Conservation (phyloP, 208 protist species). For the Vickermania ingenoplastis region DNA sequence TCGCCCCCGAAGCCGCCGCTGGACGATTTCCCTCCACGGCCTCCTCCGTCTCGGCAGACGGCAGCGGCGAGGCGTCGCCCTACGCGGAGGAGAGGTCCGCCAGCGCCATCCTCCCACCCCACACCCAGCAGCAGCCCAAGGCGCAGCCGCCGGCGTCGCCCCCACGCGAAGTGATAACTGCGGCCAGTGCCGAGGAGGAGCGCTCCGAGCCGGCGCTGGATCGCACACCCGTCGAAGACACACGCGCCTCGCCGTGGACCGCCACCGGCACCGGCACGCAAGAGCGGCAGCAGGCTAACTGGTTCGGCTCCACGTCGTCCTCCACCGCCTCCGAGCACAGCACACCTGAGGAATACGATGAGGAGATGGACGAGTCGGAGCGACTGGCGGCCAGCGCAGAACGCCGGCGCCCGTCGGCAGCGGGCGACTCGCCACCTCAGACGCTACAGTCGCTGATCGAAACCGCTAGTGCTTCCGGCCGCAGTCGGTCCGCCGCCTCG, state of each 20-base stretch:
- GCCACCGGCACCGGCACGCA: too few species aligned
- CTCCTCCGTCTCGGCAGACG: neutral
- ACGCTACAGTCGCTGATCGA: conserved; percentile 4
- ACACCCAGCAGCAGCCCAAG: too few species aligned
- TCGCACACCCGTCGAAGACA: too few species aligned
- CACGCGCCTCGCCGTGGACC: neutral
- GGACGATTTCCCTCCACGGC: neutral
- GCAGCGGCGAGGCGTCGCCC: neutral
- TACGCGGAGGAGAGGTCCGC: neutral
- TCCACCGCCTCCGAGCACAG: neutral
- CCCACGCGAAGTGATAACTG: too few species aligned
- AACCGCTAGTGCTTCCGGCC: neutral
- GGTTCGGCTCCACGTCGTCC: neutral
- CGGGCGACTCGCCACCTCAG: neutral
- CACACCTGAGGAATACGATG: neutral
- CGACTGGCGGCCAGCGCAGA: neutral
- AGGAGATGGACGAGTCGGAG: neutral
- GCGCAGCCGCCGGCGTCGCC: too few species aligned
- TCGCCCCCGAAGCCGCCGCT: neutral
- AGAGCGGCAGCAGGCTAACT: neutral
- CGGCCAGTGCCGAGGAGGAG: too few species aligned
- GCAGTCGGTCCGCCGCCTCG: neutral
- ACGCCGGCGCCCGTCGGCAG: neutral
- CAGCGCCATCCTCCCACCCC: too few species aligned
- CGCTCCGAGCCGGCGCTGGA: too few species aligned